A percentile compares a stretch with the other conserved stretches of the same genome.
These are phyloP conservation scores for Alternaria dauci DNA, from an alignment of 2,329 filamentous ascomycete species.

Conservation along the genomic window DNA sequence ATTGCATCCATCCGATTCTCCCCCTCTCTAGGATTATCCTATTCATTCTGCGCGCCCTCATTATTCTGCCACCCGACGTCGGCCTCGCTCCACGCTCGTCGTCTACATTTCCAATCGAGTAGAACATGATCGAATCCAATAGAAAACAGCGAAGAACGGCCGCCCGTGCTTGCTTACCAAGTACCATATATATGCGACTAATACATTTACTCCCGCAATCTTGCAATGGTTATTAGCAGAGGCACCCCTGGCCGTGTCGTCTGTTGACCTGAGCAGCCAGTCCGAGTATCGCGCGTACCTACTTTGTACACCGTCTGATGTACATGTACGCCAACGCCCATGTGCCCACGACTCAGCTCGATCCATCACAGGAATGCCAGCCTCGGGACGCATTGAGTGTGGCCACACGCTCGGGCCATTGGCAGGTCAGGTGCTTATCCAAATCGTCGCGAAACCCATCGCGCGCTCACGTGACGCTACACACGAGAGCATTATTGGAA, in stretches of 20 bases:
- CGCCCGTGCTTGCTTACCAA: neutral
- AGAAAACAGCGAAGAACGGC: constrained; percentile 1
- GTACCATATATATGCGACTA: neutral
- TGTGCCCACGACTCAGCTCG: neutral
- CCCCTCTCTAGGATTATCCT: neutral
- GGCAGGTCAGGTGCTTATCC: neutral
- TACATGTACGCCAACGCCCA: neutral
- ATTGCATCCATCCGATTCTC: neutral
- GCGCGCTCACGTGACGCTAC: constrained; percentile 2
- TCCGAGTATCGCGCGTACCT: neutral
- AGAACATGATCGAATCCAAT: constrained; percentile 16
- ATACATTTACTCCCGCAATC: neutral
- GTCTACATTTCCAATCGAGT: constrained; percentile 4
- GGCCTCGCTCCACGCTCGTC: neutral
- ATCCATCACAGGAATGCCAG: neutral
- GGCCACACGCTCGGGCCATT: neutral
- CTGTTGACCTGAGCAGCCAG: neutral
- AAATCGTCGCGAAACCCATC: neutral
- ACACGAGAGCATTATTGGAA: neutral
- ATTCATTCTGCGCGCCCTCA: too few relatives aligned
- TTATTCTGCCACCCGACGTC: neutral
- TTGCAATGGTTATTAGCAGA: neutral
- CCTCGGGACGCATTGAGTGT: neutral
- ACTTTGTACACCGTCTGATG: neutral
- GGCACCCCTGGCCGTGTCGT: neutral